These are phyloP conservation scores for Arachis stenosperma DNA, from an alignment of 306 rosid species.

Conservation along the genomic window DNA sequence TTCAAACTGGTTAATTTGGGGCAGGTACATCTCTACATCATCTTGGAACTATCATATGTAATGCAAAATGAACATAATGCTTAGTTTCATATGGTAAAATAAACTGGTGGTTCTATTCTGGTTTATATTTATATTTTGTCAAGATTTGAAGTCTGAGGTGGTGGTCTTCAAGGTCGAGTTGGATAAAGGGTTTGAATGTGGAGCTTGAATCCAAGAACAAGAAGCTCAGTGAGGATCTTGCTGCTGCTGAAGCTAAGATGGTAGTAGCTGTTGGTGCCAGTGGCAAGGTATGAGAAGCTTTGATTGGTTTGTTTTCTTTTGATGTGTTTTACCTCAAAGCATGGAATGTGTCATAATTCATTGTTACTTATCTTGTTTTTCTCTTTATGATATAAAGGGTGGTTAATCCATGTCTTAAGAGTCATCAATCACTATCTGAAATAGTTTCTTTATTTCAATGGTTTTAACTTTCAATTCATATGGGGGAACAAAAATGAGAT, in stretches of 20 bases:
- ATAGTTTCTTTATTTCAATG: not conserved
- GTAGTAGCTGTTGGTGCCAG: constrained; percentile 33
- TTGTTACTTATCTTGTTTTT: not conserved
- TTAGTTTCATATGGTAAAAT: constrained; percentile 19
- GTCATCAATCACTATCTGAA: too few relatives aligned
- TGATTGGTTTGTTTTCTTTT: not conserved
- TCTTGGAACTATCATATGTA: constrained; percentile 22
- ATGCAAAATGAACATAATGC: constrained; percentile 31
- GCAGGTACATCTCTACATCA: constrained; percentile 20
- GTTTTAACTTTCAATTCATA: not conserved
- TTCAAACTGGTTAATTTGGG: constrained; percentile 92
- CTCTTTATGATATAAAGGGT: constrained; percentile 18
- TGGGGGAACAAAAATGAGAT: not conserved
- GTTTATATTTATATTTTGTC: constrained; percentile 22
- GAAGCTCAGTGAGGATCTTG: constrained; percentile 62
- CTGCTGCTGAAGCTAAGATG: constrained; percentile 70
- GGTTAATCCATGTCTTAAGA: not conserved
- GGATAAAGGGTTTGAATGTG: constrained; percentile 58
- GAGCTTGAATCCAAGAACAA: constrained; percentile 67
- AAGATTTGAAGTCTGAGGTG: constrained; percentile 61
- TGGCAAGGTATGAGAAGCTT: constrained; percentile 56
- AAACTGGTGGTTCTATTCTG: not conserved
- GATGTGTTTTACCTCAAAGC: constrained; percentile 8
- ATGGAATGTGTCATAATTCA: constrained; percentile 19
- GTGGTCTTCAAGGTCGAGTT: constrained; percentile 68